Evolutionary conservation across 176 grass and related monocot genomes (phyloP).

Genomic region (Pharus latifolius): DNA sequence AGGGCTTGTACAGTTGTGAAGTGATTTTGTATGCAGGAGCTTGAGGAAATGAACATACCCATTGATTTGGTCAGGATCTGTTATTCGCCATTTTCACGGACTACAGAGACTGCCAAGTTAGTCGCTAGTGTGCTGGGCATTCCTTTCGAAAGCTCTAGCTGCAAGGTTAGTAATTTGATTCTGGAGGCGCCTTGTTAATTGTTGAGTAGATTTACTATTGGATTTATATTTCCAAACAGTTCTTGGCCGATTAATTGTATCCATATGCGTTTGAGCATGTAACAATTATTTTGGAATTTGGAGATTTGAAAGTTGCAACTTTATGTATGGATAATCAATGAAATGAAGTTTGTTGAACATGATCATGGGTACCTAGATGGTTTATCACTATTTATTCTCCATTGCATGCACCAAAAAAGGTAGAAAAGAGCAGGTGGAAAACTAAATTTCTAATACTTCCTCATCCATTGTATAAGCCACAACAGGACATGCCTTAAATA

Average conservation of each 20-base stretch:
- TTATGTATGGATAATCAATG: too few relatives aligned
- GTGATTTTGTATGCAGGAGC: slow-evolving; percentile 20
- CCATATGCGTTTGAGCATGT: neutral
- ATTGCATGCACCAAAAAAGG: too few relatives aligned
- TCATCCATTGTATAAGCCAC: too few relatives aligned
- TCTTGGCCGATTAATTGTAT: neutral
- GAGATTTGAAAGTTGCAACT: too few relatives aligned
- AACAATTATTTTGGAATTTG: neutral
- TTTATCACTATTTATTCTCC: too few relatives aligned
- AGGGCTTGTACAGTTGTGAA: neutral
- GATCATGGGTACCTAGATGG: too few relatives aligned
- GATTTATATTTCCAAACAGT: neutral
- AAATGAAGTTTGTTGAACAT: too few relatives aligned
- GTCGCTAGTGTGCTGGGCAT: slow-evolving; percentile 41
- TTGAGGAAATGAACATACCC: slow-evolving; percentile 28
- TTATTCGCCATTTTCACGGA: slow-evolving; percentile 47
- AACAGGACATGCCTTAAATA: too few relatives aligned
- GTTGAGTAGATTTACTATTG: neutral
- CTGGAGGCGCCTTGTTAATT: neutral
- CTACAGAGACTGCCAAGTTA: slow-evolving; percentile 34
- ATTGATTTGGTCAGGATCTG: slow-evolving; percentile 28
- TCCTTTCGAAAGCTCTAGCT: slow-evolving; percentile 25
- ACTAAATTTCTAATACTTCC: too few relatives aligned
- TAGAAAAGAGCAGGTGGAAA: too few relatives aligned
- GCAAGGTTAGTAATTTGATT: slow-evolving; percentile 21